A percentile compares a stretch with the other conserved stretches of the same genome.
These are phyloP conservation scores for Chenopodium formosanum DNA, from an alignment of 148 eudicot genomes.

Conservation along the genomic window DNA sequence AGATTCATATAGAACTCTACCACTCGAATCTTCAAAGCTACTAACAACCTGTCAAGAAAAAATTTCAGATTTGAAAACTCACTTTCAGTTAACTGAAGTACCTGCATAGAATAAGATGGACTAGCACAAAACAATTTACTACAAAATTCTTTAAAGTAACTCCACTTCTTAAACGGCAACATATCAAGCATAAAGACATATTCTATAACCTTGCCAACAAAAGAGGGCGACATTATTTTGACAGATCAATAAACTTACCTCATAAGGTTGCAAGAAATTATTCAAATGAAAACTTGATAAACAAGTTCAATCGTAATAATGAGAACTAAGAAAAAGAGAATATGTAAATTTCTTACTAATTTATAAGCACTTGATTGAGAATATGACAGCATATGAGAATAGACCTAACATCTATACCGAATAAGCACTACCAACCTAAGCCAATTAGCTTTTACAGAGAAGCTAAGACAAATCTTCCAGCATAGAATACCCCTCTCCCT, in stretches of 20 bases:
- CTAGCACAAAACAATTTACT: neutral
- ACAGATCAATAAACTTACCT: neutral
- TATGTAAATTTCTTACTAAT: neutral
- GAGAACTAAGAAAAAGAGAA: neutral
- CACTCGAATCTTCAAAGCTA: constrained; percentile 57
- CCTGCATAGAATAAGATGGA: neutral
- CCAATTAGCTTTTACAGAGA: neutral
- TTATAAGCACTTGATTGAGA: neutral
- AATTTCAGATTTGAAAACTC: constrained; percentile 1
- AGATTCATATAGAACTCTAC: constrained; percentile 72
- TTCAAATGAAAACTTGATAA: neutral
- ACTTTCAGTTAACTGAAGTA: neutral
- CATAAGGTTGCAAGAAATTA: neutral
- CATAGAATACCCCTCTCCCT: neutral
- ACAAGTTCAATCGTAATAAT: neutral
- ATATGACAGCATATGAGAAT: neutral
- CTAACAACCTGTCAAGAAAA: constrained; percentile 51
- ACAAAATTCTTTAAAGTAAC: neutral
- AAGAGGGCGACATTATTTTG: neutral
- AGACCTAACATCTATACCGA: neutral
- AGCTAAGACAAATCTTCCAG: neutral
- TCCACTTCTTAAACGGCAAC: neutral
- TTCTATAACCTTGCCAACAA: neutral
- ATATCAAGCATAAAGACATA: neutral
- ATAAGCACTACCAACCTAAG: neutral